Base-by-base conservation (phyloP, 495 filamentous ascomycete genomes). In the Penicillium subrubescens region DNA sequence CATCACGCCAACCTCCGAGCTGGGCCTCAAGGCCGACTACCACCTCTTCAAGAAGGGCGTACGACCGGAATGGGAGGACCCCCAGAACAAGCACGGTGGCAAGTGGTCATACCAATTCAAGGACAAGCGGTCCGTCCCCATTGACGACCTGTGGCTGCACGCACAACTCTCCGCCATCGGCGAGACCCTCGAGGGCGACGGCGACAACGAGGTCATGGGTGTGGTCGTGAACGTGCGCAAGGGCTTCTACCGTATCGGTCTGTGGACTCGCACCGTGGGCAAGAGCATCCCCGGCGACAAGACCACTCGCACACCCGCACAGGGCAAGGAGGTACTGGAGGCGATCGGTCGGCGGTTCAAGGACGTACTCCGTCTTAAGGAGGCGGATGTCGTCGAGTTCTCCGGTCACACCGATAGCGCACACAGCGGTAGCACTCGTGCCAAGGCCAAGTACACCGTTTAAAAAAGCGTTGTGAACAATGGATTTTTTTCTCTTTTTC, bases 211-310 rank as follows among this genome's bases (percentile, higher is more conserved):
- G 78, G 91, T 99, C 71, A 98, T 98, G 95, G 95, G 95, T 64
- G 96, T 98, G 23, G 95, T 99, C 33, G 94, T 98, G 80, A 99
- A 98, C 77, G 95, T 98, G 50, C 90, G 95, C 73, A 97, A 96
- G 82, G 94, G 90, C 35, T 97, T 98, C 86, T 99, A 90, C 85
- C 92, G 95, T 77, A 89, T 99, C 65, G 93, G 94, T 66, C 75
- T 92, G 44, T 97, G 94, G 94, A 97, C 93, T 57, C 89, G 92
- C 68, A 95, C 92, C 50, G 90, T 93, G 27, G 94, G 94, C 69
- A 93, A 93, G 84, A 83, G 84, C 71, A 84, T 92, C 46, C 88
- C 90, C 17, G 85, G 87, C 51, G 90, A 91, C 63, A 91, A 91
- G 67, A 88, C 87, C 61, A 87, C 87, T 52, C 84, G 92, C 53